Conservation (phyloP, 2,329 filamentous ascomycete genomes). For the Samsoniella hepiali region DNA sequence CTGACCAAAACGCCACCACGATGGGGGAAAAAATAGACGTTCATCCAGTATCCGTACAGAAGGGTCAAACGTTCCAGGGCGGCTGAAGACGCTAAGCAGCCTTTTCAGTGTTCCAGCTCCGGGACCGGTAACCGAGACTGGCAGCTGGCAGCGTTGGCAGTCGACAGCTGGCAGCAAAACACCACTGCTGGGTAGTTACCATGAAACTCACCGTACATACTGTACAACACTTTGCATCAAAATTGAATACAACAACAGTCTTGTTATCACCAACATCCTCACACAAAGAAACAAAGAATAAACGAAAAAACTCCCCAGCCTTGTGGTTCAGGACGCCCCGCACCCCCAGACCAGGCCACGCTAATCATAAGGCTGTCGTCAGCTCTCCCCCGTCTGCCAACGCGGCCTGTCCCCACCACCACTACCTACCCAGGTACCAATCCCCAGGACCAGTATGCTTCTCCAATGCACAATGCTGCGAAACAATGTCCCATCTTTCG, state of each 20-base stretch:
- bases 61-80: neutral
- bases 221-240: neutral
- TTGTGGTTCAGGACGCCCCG: neutral
- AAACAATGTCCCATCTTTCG: neutral
- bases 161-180: neutral
- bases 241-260: too few species aligned
- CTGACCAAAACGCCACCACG: neutral
- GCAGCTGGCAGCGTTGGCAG: neutral
- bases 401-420: constrained; percentile 12
- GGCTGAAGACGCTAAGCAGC: constrained; percentile 7
- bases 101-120: neutral
- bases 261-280: too few species aligned
- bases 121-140: constrained; percentile 3
- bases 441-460: neutral
- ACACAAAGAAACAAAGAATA: neutral
- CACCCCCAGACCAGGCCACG: neutral
- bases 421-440: too few species aligned
- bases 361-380: constrained; percentile 18
- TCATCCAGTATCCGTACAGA: neutral
- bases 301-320: constrained; percentile 3
- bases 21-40: neutral
- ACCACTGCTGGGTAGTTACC: neutral
- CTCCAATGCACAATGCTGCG: neutral
- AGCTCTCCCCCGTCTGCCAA: constrained; percentile 8
- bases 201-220: too few species aligned